These are phyloP conservation scores for Dendrobium nobile DNA, from an alignment of 106 monocot genomes.

Conservation along the genomic window DNA sequence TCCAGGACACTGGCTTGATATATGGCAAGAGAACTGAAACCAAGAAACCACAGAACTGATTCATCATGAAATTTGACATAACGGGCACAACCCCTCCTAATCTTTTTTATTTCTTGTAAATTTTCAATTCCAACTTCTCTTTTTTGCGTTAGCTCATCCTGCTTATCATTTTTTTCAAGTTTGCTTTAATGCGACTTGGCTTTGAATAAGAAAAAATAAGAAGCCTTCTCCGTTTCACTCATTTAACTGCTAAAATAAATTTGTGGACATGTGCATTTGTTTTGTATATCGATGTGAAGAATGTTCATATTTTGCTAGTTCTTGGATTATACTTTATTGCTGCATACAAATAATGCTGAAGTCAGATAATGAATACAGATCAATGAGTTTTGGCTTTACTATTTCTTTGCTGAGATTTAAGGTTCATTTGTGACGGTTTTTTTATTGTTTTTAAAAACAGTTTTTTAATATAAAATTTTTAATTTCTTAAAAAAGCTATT, in stretches of 20 bases:
- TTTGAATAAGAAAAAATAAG: too few relatives aligned
- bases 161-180: too few relatives aligned
- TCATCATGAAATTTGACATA: background rate
- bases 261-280: background rate
- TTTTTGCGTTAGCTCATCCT: background rate
- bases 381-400: background rate
- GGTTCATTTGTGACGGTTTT: too few relatives aligned
- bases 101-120: background rate
- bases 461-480: too few relatives aligned
- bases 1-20: conserved; percentile 72
- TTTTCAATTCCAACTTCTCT: background rate
- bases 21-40: conserved; percentile 60
- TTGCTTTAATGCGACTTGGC: too few relatives aligned
- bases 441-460: too few relatives aligned
- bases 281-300: background rate
- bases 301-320: background rate
- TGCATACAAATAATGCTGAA: too few relatives aligned
- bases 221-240: background rate
- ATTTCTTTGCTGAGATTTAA: background rate
- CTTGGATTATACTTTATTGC: too few relatives aligned
- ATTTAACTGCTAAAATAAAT: background rate
- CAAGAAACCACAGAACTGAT: conserved; percentile 31
- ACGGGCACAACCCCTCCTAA: background rate
- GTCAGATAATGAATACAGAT: too few relatives aligned
- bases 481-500: too few relatives aligned